These are phyloP conservation scores for Cladophialophora yegresii DNA, from an alignment of 2,329 filamentous ascomycete species.

Conservation along the genomic window DNA sequence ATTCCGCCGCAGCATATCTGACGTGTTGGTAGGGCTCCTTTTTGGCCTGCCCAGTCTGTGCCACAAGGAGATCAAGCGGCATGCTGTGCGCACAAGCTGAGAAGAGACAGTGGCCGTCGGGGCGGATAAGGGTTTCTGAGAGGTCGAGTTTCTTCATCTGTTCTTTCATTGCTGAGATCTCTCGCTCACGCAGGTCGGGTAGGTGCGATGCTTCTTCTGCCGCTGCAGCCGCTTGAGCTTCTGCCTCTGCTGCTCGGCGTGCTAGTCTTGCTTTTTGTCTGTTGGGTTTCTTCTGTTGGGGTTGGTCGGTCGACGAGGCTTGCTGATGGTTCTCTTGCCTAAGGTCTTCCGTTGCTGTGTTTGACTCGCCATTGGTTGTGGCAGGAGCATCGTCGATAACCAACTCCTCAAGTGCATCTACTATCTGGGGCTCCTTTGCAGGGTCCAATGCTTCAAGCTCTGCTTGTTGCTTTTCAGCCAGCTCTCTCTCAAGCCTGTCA, in stretches of 20 bases:
- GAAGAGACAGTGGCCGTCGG: constrained; percentile 95
- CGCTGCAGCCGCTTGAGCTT: constrained; percentile 67
- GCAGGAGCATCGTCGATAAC: constrained; percentile 40
- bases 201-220: constrained; percentile 72
- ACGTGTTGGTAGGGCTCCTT: constrained; percentile 64
- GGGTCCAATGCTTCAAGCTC: constrained; percentile 33
- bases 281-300: constrained; percentile 71
- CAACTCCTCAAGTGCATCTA: constrained; percentile 40
- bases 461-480: constrained; percentile 56
- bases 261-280: constrained; percentile 89
- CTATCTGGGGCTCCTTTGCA: constrained; percentile 28
- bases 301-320: constrained; percentile 12
- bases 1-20: constrained; percentile 70
- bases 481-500: constrained; percentile 58
- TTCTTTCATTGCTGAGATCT: constrained; percentile 69
- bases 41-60: constrained; percentile 33
- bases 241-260: constrained; percentile 80
- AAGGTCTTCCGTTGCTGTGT: constrained; percentile 22
- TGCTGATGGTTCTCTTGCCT: constrained; percentile 12
- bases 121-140: constrained; percentile 74
- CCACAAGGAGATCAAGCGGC: constrained; percentile 30
- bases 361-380: constrained; percentile 31
- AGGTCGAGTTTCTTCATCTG: constrained; percentile 67
- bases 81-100: constrained; percentile 87
- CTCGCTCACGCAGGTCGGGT: constrained; percentile 70